Base-by-base conservation (phyloP, 1,139 yeast genomes). In the Scheffersomyces quercinus region DNA sequence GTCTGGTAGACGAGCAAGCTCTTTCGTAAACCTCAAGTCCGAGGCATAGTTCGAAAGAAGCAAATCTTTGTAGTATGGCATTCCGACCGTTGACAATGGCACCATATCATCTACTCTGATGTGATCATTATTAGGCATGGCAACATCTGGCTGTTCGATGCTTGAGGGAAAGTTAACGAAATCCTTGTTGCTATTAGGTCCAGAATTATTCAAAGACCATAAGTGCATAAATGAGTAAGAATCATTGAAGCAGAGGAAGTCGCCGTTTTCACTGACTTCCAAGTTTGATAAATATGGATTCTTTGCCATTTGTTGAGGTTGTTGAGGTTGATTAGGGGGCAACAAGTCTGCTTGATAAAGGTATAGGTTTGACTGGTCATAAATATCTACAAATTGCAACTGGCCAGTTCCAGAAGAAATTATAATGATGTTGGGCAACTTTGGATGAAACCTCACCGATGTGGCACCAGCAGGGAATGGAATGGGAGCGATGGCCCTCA, bases 381-480 rank as follows among this genome's bases (percentile, higher is more conserved):
- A 82, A 53, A 88, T 78, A 61, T 93, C 98, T 20, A 89, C 79
- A 54, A 90, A 83, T 56, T 90, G 96, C 46, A 95, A 68, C 50
- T 88, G 95, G 7, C 99, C 99, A 28, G 79, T 64, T 14, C 75
- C 75, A 0, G 97, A 86, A 0, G 89, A 85, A 14, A 88, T 82
- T 9, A 90, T 65, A 36, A 90, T 79, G 39, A 88, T 82, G 35
- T 89, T 87, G 10, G 97, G 87, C 45, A 90, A 65, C 49, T 87
- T 87, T 3, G 98, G 97, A 64, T 91, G 98, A 50, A 91, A 75
- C 40, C 86, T 77, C 1, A 87, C 95, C 59, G 80, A 86, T 5
- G 88, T 77, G 1, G 98, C 97, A 4, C 98, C 98, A 0, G 90
- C 85, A 0, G 96, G 88, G 60, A 90, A 90, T 2, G 97, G 83